Evolutionary conservation across 2,329 filamentous ascomycete species (phyloP).

Genomic region (Diplodia scrobiculata): DNA sequence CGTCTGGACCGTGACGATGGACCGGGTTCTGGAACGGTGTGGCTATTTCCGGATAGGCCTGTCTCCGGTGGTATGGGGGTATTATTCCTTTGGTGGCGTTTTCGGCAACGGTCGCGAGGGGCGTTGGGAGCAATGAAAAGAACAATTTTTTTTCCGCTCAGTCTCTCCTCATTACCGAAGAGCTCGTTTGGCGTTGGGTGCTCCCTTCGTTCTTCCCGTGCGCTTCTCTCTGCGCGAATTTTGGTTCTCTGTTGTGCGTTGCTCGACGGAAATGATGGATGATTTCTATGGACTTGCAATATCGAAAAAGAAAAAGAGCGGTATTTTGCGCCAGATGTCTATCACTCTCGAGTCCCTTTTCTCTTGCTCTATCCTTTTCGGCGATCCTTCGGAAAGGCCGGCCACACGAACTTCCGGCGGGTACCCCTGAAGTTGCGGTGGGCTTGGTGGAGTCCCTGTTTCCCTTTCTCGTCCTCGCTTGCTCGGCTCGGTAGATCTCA

Average conservation of each 20-base stretch:
- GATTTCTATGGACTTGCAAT: not conserved
- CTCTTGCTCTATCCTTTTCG: conserved; percentile 4
- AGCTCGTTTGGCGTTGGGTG: not conserved
- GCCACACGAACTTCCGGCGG: not conserved
- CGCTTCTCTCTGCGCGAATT: not conserved
- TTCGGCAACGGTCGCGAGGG: conserved; percentile 1
- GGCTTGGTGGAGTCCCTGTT: not conserved
- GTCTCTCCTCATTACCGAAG: not conserved
- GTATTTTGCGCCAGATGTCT: not conserved
- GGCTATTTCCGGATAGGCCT: not conserved
- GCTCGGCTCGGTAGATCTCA: conserved; percentile 10
- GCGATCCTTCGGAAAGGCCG: conserved; percentile 12
- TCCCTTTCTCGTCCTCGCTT: conserved; percentile 1
- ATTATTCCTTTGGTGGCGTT: not conserved
- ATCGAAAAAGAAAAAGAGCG: not conserved
- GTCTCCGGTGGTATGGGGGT: not conserved
- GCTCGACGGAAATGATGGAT: not conserved
- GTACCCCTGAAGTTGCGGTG: not conserved
- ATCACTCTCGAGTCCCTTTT: not conserved
- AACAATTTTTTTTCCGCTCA: not conserved
- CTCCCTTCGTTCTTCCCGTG: not conserved
- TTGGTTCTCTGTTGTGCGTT: not conserved
- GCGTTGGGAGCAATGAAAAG: not conserved
- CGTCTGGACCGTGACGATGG: not conserved
- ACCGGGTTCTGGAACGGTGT: not conserved